These are phyloP conservation scores for Alternaria brassicicola DNA, from an alignment of 2,329 filamentous ascomycete genomes.

Conservation along the genomic window DNA sequence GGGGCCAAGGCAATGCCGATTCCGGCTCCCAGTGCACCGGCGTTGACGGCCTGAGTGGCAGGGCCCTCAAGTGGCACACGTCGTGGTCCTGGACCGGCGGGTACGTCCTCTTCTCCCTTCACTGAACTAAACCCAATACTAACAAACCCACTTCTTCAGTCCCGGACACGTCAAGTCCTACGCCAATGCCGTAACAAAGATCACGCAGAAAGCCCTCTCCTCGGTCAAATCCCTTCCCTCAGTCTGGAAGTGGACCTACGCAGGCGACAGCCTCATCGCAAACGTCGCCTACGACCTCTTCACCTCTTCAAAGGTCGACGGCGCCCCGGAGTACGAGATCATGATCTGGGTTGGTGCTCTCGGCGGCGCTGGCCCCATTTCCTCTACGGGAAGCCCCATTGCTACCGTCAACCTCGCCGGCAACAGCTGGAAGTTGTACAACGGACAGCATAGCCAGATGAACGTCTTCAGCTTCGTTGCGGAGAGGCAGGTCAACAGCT, in stretches of 20 bases:
- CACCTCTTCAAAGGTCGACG: conserved; percentile 57
- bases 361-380: conserved; percentile 65
- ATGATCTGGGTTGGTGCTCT: conserved; percentile 70
- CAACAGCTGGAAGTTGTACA: conserved; percentile 63
- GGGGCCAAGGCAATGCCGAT: conserved; percentile 50
- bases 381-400: conserved; percentile 60
- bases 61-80: conserved; percentile 53
- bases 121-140: background rate
- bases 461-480: conserved; percentile 68
- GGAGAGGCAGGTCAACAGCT: conserved; percentile 55
- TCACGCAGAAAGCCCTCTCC: conserved; percentile 40
- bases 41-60: conserved; percentile 48
- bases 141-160: conserved; percentile 16
- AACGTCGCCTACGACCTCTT: conserved; percentile 70
- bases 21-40: conserved; percentile 56
- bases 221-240: conserved; percentile 52
- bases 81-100: conserved; percentile 53
- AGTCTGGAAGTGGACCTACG: conserved; percentile 58
- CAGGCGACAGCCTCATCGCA: conserved; percentile 56
- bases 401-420: conserved; percentile 62
- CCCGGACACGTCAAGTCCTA: conserved; percentile 51
- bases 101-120: conserved; percentile 26
- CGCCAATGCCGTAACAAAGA: conserved; percentile 51
- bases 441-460: conserved; percentile 64
- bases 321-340: conserved; percentile 63